phyloP scores from a whole-genome alignment of 768 basidiomycete genomes.

The Leccinum imitatum region DNA sequence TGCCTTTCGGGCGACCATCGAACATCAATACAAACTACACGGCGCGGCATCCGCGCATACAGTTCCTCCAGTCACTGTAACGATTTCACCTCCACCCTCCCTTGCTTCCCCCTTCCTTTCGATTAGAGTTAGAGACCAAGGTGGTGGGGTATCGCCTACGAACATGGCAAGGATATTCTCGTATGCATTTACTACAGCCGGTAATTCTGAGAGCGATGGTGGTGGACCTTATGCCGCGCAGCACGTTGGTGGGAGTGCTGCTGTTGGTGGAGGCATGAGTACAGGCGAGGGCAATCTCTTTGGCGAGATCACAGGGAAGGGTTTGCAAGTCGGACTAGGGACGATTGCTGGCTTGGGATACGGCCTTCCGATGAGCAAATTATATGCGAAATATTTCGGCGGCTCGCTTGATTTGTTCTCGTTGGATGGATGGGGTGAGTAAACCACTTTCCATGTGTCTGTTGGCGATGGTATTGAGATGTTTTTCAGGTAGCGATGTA shows the following conservation, averaged over 20 bases:
- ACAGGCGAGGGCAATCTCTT: conserved; percentile 58
- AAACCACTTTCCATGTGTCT: not conserved
- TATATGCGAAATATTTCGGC: conserved; percentile 84
- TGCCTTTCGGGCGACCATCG: conserved; percentile 85
- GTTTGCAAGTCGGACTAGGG: conserved; percentile 79
- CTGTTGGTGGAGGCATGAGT: conserved; percentile 44
- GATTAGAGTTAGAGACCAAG: conserved; percentile 80
- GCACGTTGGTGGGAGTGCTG: conserved; percentile 70
- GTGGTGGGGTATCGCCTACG: conserved; percentile 75
- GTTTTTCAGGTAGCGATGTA: conserved; percentile 45
- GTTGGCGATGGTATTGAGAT: not conserved
- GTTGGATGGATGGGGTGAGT: conserved; percentile 79
- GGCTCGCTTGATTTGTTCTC: conserved; percentile 81
- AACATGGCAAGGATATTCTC: conserved; percentile 84
- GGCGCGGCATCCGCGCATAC: conserved; percentile 33
- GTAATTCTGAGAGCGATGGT: conserved; percentile 43
- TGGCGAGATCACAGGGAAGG: conserved; percentile 74
- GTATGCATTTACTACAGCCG: conserved; percentile 89
- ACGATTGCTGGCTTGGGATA: conserved; percentile 90
- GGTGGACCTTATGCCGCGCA: conserved; percentile 81
- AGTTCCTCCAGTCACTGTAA: conserved; percentile 68
- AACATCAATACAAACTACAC: conserved; percentile 55
- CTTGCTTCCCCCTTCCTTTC: conserved; percentile 54
- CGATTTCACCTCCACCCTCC: conserved; percentile 58
- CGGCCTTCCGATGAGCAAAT: conserved; percentile 76